Evolutionary conservation across 108 stramenopile genomes (phyloP).

Genomic region (Nitzschia sp.): DNA sequence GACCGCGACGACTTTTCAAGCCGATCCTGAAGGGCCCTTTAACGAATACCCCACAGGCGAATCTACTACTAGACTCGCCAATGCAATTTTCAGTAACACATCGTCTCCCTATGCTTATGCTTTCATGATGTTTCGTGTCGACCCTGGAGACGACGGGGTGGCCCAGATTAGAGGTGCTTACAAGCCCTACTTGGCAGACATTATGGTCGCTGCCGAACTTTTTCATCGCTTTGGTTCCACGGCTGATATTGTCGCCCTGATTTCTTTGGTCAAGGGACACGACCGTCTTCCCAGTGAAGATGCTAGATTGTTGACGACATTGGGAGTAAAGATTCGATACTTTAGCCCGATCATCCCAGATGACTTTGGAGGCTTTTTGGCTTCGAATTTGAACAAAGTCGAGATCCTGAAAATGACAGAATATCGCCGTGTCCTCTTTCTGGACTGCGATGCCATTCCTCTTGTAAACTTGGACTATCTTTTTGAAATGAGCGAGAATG

Average conservation of each 20-base stretch:
- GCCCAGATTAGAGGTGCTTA: not conserved
- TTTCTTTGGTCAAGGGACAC: not conserved
- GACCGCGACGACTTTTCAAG: no score
- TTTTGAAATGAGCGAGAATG: conserved; percentile 21
- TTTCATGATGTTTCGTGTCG: not conserved
- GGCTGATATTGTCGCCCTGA: not conserved
- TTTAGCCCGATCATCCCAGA: not conserved
- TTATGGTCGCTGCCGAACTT: not conserved
- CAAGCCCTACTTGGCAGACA: not conserved
- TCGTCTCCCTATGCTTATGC: not conserved
- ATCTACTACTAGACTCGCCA: no score
- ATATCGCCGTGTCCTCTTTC: conserved; percentile 45
- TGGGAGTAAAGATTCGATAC: not conserved
- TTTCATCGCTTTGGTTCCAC: not conserved
- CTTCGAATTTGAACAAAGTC: conserved; percentile 20
- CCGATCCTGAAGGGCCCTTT: no score
- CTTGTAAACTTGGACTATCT: conserved; percentile 48
- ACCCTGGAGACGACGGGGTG: not conserved
- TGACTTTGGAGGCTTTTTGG: not conserved
- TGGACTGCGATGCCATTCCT: conserved; percentile 56
- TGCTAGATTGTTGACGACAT: not conserved
- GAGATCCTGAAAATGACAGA: conserved; percentile 37
- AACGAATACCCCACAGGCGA: no score
- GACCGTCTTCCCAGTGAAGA: not conserved
- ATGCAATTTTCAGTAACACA: no score